phyloP scores from a whole-genome alignment of 805 yeast species.

The Candida suzukii region DNA sequence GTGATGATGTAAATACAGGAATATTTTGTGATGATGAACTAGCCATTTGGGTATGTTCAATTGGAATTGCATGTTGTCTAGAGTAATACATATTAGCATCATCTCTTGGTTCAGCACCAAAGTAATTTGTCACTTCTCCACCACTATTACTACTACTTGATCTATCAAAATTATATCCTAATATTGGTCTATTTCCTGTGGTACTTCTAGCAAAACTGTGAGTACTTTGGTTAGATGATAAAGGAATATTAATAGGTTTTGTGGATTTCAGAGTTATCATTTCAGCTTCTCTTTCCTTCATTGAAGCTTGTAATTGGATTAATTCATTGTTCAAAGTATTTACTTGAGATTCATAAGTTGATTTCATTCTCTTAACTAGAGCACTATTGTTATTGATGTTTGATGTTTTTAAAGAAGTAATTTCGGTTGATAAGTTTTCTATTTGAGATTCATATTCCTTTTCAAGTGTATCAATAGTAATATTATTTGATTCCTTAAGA shows the following conservation, averaged over 20 bases:
- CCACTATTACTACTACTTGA: background rate
- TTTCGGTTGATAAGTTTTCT: background rate
- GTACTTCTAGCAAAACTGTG: background rate
- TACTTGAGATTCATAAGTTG: constrained; percentile 8
- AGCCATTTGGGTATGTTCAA: no score
- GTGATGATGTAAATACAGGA: background rate
- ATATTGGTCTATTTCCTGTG: background rate
- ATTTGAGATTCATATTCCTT: background rate
- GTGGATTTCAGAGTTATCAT: constrained; percentile 12
- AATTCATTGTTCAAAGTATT: constrained; percentile 3
- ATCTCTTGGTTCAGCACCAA: background rate
- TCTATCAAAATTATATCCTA: background rate
- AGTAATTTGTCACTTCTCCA: background rate
- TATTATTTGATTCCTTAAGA: background rate
- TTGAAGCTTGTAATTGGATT: constrained; percentile 5
- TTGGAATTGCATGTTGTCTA: no score
- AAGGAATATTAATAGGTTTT: constrained; percentile 18
- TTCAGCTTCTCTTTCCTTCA: constrained; percentile 10
- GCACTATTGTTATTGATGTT: background rate
- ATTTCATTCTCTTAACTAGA: background rate
- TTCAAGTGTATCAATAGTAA: background rate
- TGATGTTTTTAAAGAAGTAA: background rate
- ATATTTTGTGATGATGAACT: no score
- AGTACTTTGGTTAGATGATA: background rate
- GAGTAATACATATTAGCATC: background rate